Evolutionary conservation across 371 early-diverging fungal species (phyloP).

Genomic region (Sporodiniella umbellata): DNA sequence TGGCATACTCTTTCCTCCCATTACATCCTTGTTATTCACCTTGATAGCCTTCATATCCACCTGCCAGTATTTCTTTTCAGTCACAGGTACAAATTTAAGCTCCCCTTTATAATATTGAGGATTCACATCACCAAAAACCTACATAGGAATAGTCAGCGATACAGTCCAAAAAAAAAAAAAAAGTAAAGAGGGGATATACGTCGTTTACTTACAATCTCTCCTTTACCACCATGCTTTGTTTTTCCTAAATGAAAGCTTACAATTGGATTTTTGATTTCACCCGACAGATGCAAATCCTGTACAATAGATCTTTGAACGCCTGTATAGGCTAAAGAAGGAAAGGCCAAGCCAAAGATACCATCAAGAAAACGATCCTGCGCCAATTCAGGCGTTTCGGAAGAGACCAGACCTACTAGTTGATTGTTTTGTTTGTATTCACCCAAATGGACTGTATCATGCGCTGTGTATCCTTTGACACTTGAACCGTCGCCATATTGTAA

Average conservation of each 20-base stretch:
- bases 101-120: constrained; percentile 39
- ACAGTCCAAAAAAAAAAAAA: no score
- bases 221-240: constrained; percentile 28
- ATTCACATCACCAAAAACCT: constrained; percentile 41
- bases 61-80: constrained; percentile 50
- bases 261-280: constrained; percentile 20
- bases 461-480: constrained; percentile 38
- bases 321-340: constrained; percentile 37
- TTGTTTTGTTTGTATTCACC: constrained; percentile 22
- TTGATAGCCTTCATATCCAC: constrained; percentile 37
- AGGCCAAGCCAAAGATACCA: constrained; percentile 57
- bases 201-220: constrained; percentile 45
- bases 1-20: constrained; percentile 6
- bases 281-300: constrained; percentile 19
- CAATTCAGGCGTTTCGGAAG: constrained; percentile 4
- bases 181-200: no score
- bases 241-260: constrained; percentile 40
- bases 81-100: constrained; percentile 37
- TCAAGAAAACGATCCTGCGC: constrained; percentile 38
- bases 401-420: constrained; percentile 27
- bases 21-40: constrained; percentile 23
- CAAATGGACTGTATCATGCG: constrained; percentile 38
- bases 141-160: no score
- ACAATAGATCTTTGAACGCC: constrained; percentile 26
- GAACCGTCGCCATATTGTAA: constrained; percentile 55